Conservation (phyloP, 1,139 yeast species). For the Pichia sp. region DNA sequence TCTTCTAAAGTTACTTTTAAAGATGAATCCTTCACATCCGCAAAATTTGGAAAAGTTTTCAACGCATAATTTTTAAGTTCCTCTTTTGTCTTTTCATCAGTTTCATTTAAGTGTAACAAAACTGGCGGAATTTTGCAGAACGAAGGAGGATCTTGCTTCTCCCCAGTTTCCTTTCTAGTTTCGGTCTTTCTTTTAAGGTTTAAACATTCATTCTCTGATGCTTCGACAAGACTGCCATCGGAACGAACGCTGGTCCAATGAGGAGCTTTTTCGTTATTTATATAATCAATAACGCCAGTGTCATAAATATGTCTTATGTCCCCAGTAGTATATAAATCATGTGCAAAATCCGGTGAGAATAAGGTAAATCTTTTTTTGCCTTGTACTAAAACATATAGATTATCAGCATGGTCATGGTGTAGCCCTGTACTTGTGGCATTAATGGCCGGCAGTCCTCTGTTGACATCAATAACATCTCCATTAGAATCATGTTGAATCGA, state of each 20-base stretch:
- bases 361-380: slow-evolving; percentile 65
- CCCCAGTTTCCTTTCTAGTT: slow-evolving; percentile 6
- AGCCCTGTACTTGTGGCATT: slow-evolving; percentile 61
- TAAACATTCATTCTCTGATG: slow-evolving; percentile 1
- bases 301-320: slow-evolving; percentile 41
- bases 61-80: slow-evolving; percentile 32
- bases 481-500: background rate
- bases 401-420: slow-evolving; percentile 81
- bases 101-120: slow-evolving; percentile 51
- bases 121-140: slow-evolving; percentile 59
- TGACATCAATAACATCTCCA: slow-evolving; percentile 27
- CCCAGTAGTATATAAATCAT: slow-evolving; percentile 55
- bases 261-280: slow-evolving; percentile 45
- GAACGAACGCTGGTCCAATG: slow-evolving; percentile 52
- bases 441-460: slow-evolving; percentile 44
- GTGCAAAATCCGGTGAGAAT: slow-evolving; percentile 56
- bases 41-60: slow-evolving; percentile 42
- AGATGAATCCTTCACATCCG: slow-evolving; percentile 29
- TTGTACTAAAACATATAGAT: slow-evolving; percentile 51
- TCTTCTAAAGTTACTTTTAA: slow-evolving; percentile 44
- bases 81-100: slow-evolving; percentile 29
- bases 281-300: slow-evolving; percentile 65
- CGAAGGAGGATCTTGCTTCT: slow-evolving; percentile 55
- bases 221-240: slow-evolving; percentile 41
- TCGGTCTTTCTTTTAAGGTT: background rate